Conservation (phyloP, 495 filamentous ascomycete species). For the Talaromyces proteolyticus region DNA sequence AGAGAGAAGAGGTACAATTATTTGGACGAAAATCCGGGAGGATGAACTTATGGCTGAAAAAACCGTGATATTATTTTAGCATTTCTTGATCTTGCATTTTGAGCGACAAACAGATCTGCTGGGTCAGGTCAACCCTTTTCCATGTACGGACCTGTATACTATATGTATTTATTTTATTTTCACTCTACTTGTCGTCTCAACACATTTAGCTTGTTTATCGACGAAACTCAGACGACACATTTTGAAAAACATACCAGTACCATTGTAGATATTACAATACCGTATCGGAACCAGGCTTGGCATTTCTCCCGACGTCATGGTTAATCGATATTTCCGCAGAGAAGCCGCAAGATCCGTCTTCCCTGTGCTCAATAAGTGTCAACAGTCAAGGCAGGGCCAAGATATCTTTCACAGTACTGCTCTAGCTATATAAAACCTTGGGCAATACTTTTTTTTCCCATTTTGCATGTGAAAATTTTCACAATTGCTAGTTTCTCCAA, state of each 20-base stretch:
- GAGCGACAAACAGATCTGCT: background rate
- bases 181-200: too few relatives aligned
- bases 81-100: background rate
- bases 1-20: background rate
- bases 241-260: background rate
- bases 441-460: too few relatives aligned
- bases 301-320: constrained; percentile 3
- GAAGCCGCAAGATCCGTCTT: too few relatives aligned
- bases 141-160: too few relatives aligned
- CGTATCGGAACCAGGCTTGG: background rate
- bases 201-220: too few relatives aligned
- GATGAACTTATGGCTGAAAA: background rate
- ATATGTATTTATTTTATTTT: background rate
- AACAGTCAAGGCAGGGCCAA: too few relatives aligned
- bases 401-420: too few relatives aligned
- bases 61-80: background rate
- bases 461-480: too few relatives aligned
- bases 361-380: too few relatives aligned
- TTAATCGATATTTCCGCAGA: background rate
- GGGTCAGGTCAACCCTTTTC: background rate
- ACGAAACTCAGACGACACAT: too few relatives aligned
- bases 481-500: too few relatives aligned
- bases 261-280: background rate
- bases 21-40: background rate
- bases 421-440: too few relatives aligned